Percentiles rank a stretch among this genome's conserved stretches.
These are phyloP conservation scores for Brettanomyces naardenensis DNA, from an alignment of 805 yeast genomes.

Conservation along the genomic window DNA sequence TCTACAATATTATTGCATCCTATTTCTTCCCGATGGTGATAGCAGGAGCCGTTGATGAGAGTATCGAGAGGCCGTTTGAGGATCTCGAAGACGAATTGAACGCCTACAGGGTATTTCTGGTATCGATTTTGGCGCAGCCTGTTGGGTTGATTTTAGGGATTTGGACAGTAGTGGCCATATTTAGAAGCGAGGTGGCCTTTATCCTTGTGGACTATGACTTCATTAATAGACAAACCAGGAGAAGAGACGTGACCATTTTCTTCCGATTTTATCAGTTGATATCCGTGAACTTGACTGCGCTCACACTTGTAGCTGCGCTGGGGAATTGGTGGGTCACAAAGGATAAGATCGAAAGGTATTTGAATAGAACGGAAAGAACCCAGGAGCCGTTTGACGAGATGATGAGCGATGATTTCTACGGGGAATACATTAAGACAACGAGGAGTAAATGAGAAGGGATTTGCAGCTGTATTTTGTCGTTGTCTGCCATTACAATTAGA, in stretches of 20 bases:
- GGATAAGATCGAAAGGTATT: conserved; percentile 17
- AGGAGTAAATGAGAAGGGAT: too few relatives aligned
- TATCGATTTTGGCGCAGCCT: conserved; percentile 13
- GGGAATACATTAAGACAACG: conserved; percentile 13
- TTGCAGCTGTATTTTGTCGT: too few relatives aligned
- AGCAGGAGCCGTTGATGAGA: conserved; percentile 17
- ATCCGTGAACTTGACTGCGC: conserved; percentile 14
- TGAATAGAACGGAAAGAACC: conserved; percentile 19
- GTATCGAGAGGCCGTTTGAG: conserved; percentile 17
- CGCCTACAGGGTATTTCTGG: conserved; percentile 15
- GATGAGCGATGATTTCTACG: conserved; percentile 14
- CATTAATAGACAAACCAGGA: conserved; percentile 4
- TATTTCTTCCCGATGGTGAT: conserved; percentile 21
- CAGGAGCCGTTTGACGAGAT: conserved; percentile 5
- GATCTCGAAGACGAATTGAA: conserved; percentile 17
- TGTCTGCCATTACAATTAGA: background rate
- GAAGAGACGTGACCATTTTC: conserved; percentile 15
- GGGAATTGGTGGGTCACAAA: conserved; percentile 18
- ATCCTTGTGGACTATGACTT: conserved; percentile 11
- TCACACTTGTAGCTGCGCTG: conserved; percentile 14
- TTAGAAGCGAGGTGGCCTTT: conserved; percentile 8
- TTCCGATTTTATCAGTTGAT: conserved; percentile 17
- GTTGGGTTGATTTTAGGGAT: conserved; percentile 15
- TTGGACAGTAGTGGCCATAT: conserved; percentile 16
- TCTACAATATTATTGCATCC: conserved; percentile 18